These are phyloP conservation scores for Ligustrum vulgare DNA, from an alignment of 257 asterid species.

Conservation along the genomic window DNA sequence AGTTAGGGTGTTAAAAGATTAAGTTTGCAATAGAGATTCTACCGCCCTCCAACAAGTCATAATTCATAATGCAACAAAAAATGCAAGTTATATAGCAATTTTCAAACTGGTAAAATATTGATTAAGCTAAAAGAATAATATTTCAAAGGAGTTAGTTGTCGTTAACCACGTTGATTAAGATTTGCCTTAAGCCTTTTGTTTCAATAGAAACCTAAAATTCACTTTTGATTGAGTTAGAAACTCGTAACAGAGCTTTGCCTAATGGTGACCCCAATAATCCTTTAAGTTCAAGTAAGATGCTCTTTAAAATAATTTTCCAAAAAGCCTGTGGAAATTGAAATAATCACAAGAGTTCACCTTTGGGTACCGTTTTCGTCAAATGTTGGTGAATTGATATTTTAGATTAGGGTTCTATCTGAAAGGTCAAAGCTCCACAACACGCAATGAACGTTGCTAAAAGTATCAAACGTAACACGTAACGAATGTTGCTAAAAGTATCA, in stretches of 20 bases:
- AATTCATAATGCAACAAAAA: conserved; percentile 49
- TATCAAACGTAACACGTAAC: too few relatives aligned
- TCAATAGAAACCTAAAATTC: conserved; percentile 37
- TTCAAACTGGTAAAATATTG: conserved; percentile 27
- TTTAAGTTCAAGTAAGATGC: conserved; percentile 68
- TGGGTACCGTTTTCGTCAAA: conserved; percentile 12
- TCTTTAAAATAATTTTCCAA: conserved; percentile 18
- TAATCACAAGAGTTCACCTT: conserved; percentile 20
- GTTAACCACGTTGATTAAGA: conserved; percentile 61
- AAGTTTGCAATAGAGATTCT: conserved; percentile 22
- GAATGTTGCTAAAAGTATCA: too few relatives aligned
- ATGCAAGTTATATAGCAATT: conserved; percentile 34
- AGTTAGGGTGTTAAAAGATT: conserved; percentile 15
- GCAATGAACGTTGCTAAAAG: too few relatives aligned
- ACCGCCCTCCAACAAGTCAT: conserved; percentile 26
- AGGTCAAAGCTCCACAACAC: conserved; percentile 24
- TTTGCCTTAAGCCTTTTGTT: conserved; percentile 36
- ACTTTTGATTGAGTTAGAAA: conserved; percentile 30
- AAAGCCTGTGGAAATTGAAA: neutral
- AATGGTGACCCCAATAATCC: conserved; percentile 82
- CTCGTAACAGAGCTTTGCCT: conserved; percentile 59
- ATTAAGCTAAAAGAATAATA: conserved; percentile 29
- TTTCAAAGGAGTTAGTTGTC: conserved; percentile 55
- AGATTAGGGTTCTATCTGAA: conserved; percentile 27
- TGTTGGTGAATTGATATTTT: conserved; percentile 18